phyloP scores from a whole-genome alignment of 2,329 filamentous ascomycete genomes.

The Aspergillus eucalypticola region DNA sequence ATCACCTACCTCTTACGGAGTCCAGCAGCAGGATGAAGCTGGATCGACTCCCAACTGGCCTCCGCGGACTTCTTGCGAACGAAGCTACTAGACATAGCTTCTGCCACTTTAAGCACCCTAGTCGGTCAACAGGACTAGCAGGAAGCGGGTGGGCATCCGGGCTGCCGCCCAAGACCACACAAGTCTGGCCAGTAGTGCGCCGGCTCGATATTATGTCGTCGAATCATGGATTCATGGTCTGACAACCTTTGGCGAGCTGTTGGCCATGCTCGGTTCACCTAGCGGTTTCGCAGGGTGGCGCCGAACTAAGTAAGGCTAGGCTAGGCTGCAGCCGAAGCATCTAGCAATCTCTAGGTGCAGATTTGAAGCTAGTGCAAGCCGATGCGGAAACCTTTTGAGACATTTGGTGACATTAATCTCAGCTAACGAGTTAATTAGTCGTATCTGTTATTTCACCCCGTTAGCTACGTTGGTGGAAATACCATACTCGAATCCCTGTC shows the following conservation, averaged over 20 bases:
- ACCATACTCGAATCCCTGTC: not conserved
- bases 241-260: not conserved
- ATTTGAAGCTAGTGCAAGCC: not conserved
- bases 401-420: not conserved
- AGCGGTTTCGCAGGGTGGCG: not conserved
- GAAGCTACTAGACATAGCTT: not conserved
- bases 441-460: not conserved
- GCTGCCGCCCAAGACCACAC: not conserved
- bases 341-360: not conserved
- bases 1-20: not conserved
- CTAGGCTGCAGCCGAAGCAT: constrained; percentile 6
- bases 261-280: not conserved
- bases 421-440: not conserved
- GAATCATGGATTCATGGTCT: not conserved
- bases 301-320: not conserved
- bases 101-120: not conserved
- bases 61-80: not conserved
- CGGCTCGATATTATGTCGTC: not conserved
- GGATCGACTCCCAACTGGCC: not conserved
- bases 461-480: not conserved
- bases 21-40: not conserved
- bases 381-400: not conserved
- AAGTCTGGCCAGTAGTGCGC: not conserved
- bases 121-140: not conserved
- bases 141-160: not conserved